phyloP scores from a whole-genome alignment of 78 protist species.

The Planoprotostelium fungivorum region DNA sequence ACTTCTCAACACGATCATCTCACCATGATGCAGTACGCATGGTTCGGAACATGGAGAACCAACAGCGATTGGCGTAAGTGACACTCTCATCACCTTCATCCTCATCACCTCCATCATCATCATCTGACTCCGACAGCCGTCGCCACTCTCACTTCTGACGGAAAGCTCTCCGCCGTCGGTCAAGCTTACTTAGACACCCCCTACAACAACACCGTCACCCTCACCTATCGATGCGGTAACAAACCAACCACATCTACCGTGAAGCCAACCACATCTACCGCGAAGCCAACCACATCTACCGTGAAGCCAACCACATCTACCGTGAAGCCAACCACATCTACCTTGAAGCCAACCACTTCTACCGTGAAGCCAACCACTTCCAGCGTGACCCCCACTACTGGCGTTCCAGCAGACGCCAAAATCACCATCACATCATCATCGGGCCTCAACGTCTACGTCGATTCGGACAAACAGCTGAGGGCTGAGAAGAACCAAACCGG shows the following conservation, averaged over 20 bases:
- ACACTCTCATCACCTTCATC: neutral
- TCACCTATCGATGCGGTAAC: neutral
- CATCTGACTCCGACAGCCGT: neutral
- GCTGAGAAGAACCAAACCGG: no score
- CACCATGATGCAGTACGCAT: neutral
- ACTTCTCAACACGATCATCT: neutral
- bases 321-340: neutral
- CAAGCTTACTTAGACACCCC: neutral
- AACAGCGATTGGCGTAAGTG: neutral
- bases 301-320: neutral
- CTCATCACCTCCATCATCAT: neutral
- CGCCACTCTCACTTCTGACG: neutral
- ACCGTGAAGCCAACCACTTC: neutral
- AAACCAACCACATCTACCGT: neutral
- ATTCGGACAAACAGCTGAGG: no score
- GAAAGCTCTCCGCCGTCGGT: neutral
- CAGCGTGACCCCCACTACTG: neutral
- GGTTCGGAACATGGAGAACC: neutral
- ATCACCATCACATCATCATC: no score
- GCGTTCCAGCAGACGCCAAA: neutral
- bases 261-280: neutral
- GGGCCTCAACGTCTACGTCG: no score
- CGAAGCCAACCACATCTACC: neutral
- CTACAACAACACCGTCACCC: neutral
- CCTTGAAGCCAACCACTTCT: neutral